Base-by-base conservation (phyloP, 139 green algal species). In the Micromonas commoda region DNA sequence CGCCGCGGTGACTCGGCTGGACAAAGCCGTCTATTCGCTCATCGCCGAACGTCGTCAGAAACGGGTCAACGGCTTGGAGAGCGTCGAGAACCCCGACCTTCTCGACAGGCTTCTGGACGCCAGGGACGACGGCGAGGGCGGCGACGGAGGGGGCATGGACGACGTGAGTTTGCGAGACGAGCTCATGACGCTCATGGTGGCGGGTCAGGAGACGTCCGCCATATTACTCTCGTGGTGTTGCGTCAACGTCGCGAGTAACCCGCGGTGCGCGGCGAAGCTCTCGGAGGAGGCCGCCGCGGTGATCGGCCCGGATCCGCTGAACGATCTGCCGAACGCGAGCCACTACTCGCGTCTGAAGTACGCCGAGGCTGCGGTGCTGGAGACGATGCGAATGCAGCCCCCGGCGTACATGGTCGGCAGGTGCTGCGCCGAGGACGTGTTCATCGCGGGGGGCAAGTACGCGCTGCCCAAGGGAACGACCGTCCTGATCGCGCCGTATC, bases 351-450 rank as follows among this genome's bases (percentile, higher is more conserved):
- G 45, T 57, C 45, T 82, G 33, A 37, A 66, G 9, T 81, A 82
- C 31, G 34, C 90, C 32, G 87, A 93, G 52, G 83, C 89, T 0
- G 82, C 93, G 0, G 80, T 96, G 23, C 81, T 94, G 51, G 93
- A 97, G 81, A 83, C 89, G 0, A 76, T 97, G 79, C 82, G 93
- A n/a, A 79, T 96, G 65, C 84, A 87, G 23, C 91, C 92, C 13
- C 93, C 93, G 0, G 93, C 93, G 0, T 97, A 96, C 83, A 88
- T 97, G 72, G 88, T 97, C 6, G 92, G 92, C 0, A 80, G 92
- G 23, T 96, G 91, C 71, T 87, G 88, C 0, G 37, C 77, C 1
- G 20, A 63, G 39, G 81, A 85, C 45, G 70, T 84, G 0, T 1
- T 73, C 5, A 71, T 91, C 29, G 35, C 31, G 13, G 9, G 51